phyloP scores from a whole-genome alignment of 345 rosid species.

The Balakata baccata region DNA sequence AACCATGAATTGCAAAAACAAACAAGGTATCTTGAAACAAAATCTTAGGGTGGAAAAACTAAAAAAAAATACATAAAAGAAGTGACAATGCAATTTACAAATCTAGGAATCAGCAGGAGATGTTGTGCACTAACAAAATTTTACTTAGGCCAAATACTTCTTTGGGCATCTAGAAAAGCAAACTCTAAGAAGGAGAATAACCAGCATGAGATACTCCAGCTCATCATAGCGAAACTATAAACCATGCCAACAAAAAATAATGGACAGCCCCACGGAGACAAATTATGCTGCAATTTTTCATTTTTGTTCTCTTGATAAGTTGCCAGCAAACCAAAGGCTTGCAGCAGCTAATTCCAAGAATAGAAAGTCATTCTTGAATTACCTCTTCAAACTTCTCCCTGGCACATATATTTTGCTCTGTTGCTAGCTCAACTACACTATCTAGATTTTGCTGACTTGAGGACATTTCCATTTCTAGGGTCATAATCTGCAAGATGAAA shows the following conservation, averaged over 20 bases:
- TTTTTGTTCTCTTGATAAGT: not conserved
- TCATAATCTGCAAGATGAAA: constrained; percentile 46
- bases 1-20: not conserved
- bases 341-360: not conserved
- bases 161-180: not conserved
- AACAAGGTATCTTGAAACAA: not conserved
- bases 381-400: constrained; percentile 72
- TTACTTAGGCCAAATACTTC: not conserved
- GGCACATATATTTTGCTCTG: constrained; percentile 54
- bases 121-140: not conserved
- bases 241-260: not conserved
- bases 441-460: constrained; percentile 69
- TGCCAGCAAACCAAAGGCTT: not conserved
- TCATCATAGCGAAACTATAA: not conserved
- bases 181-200: not conserved
- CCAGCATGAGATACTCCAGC: not conserved
- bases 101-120: not conserved
- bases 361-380: constrained; percentile 14
- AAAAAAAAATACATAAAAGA: too few relatives aligned
- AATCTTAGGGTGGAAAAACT: not conserved
- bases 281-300: not conserved
- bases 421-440: constrained; percentile 45
- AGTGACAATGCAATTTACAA: not conserved
- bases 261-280: not conserved
- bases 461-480: constrained; percentile 62